Percentiles rank a stretch among this genome's conserved stretches.
phyloP scores from a whole-genome alignment of 805 yeast genomes.

The Starmerella tilneyi region DNA sequence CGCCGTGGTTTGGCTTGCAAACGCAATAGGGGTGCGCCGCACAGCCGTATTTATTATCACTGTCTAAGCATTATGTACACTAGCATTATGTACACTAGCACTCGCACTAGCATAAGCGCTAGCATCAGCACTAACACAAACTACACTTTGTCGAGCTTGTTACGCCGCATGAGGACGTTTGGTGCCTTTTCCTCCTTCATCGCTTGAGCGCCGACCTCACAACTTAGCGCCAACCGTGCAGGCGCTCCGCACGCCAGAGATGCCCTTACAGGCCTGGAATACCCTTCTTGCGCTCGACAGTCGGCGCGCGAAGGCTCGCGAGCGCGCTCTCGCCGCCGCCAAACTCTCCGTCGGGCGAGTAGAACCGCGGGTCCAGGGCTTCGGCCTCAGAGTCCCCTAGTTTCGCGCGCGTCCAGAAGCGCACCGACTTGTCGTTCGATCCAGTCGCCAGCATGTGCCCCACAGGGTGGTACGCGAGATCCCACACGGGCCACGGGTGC shows the following conservation, averaged over 20 bases:
- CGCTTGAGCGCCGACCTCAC: no score
- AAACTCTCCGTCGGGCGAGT: constrained; percentile 13
- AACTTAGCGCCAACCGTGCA: no score
- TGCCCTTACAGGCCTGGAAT: constrained; percentile 1
- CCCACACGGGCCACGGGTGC: constrained; percentile 85
- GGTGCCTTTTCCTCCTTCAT: no score
- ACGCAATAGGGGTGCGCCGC: no score
- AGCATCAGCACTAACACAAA: no score
- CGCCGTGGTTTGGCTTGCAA: no score
- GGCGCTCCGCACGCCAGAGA: background rate
- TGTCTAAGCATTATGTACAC: no score
- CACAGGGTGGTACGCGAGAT: constrained; percentile 83
- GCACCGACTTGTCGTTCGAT: constrained; percentile 81
- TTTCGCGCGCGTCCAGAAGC: constrained; percentile 90
- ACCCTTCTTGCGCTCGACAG: constrained; percentile 1
- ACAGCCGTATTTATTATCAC: no score
- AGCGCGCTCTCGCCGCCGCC: constrained; percentile 13
- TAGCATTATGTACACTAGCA: no score
- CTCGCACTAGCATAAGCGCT: no score
- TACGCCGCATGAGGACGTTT: no score
- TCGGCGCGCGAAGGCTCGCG: constrained; percentile 3
- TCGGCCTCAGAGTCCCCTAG: constrained; percentile 68
- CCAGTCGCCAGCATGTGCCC: constrained; percentile 90
- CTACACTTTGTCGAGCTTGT: no score
- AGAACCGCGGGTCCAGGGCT: constrained; percentile 47